Evolutionary conservation across 345 rosid genomes (phyloP).

Genomic region (Microcos paniculata): DNA sequence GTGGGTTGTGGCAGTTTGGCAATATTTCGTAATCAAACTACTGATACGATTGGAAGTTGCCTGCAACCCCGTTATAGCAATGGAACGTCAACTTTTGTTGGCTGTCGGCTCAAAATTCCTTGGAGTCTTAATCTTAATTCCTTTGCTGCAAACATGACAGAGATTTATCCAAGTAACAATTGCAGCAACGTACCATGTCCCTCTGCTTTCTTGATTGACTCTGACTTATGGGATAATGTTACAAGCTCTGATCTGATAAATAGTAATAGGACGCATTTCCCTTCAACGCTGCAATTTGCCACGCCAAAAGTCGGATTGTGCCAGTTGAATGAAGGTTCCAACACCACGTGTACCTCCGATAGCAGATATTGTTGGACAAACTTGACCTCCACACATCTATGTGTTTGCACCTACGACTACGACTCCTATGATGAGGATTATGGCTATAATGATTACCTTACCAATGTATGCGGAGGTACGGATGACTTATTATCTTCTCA

Average conservation of each 20-base stretch:
- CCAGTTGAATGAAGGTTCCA: neutral
- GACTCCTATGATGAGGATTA: too few species aligned
- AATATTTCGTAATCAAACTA: neutral
- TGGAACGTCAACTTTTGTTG: too few species aligned
- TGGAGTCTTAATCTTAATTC: neutral
- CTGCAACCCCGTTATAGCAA: neutral
- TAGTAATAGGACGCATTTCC: neutral
- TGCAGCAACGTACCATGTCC: neutral
- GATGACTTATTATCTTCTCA: too few species aligned
- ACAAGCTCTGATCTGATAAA: too few species aligned
- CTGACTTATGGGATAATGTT: too few species aligned
- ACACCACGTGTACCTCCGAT: neutral
- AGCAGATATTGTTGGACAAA: neutral
- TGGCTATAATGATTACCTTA: too few species aligned
- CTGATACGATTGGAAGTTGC: neutral
- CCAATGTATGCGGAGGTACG: neutral
- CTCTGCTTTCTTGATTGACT: neutral
- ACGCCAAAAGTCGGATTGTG: neutral
- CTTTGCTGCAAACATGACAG: neutral
- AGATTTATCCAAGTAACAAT: neutral
- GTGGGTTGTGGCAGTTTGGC: constrained; percentile 14
- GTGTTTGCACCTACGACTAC: neutral
- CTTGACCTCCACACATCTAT: neutral
- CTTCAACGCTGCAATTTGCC: neutral
- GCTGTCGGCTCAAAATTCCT: neutral